Evolutionary conservation across 2,329 filamentous ascomycete genomes (phyloP).

Genomic region (Byssochlamys sp.): DNA sequence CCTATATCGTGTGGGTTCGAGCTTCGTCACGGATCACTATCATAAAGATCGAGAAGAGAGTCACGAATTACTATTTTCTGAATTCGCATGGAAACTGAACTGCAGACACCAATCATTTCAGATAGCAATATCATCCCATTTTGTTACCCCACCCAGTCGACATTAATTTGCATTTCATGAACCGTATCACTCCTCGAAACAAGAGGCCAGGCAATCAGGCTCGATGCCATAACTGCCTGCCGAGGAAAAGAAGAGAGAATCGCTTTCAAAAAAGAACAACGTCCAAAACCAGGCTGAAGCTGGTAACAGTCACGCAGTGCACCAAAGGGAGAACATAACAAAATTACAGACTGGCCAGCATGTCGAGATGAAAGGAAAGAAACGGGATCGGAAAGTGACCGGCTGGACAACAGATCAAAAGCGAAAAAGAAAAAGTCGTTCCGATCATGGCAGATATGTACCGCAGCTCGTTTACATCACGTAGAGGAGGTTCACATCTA

Average conservation of each 20-base stretch:
- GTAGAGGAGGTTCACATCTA: conserved; percentile 58
- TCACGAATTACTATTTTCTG: too few relatives aligned
- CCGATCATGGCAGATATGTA: background rate
- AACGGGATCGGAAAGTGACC: background rate
- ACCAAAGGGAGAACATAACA: background rate
- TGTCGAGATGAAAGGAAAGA: background rate
- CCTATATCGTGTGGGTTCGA: too few relatives aligned
- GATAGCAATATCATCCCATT: background rate
- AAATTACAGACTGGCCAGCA: background rate
- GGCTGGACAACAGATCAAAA: background rate
- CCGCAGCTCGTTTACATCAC: conserved; percentile 46
- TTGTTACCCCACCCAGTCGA: background rate
- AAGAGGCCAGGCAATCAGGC: background rate
- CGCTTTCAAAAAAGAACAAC: background rate
- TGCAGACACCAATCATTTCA: background rate
- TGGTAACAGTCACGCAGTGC: background rate
- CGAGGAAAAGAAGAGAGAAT: background rate
- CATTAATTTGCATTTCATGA: background rate
- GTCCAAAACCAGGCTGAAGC: background rate
- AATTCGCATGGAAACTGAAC: too few relatives aligned
- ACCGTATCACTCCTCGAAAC: background rate
- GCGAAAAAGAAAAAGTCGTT: background rate
- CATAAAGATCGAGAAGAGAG: too few relatives aligned
- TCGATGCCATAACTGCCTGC: background rate
- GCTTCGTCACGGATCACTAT: too few relatives aligned